Evolutionary conservation across 2,329 filamentous ascomycete species (phyloP), one percentile per base, ranked within the genome.

Genomic region (Xylaria sp.): DNA sequence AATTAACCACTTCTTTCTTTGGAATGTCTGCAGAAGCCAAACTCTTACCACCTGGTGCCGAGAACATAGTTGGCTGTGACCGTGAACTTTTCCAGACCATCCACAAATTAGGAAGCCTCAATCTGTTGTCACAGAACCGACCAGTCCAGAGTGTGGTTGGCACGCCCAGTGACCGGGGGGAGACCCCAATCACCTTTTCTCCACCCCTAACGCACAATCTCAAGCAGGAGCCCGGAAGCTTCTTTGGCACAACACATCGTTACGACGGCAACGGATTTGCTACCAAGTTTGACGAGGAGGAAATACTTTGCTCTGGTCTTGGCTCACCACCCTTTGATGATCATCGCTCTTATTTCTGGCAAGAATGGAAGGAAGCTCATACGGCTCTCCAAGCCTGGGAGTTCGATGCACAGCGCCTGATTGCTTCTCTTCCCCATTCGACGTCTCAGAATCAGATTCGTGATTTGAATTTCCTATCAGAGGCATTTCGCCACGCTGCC

Each of bases 41-140:
- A 47, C 77, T 87, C 3, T 77, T 88, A 3, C 83, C 85, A 0
- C 77, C 89, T 69, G 90, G 91, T 1, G 82, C 92, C 27, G 94
- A 97, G 80, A 96, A 97, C 76, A 84, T 96, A 56, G 90, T 94
- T 2, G 94, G 94, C 44, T 97, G 94, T 75, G 94, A 97, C 76
- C 88, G 92, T 6, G 87, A 91, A 66, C 85, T 97, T 1, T 97
- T 97, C 86, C 93, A 91, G 79, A 89, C 93, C 5, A 91, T 97
- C 72, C 90, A 91, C 72, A 90, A 92, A 75, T 88, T 97, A 2
- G 93, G 94, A 27, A 89, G 93, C 44, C 83, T 97, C 22, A 97
- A 97, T 76, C 83, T 97, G 15, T 84, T 97, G 31, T 93, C 92
- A 38, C 93, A 97, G 75, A 84, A 87, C 69, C 84, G 87, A 0